A percentile compares a stretch with the other conserved stretches of the same genome.
Conservation (phyloP, 192 early-diverging fungal genomes). For the Backusella sp. region DNA sequence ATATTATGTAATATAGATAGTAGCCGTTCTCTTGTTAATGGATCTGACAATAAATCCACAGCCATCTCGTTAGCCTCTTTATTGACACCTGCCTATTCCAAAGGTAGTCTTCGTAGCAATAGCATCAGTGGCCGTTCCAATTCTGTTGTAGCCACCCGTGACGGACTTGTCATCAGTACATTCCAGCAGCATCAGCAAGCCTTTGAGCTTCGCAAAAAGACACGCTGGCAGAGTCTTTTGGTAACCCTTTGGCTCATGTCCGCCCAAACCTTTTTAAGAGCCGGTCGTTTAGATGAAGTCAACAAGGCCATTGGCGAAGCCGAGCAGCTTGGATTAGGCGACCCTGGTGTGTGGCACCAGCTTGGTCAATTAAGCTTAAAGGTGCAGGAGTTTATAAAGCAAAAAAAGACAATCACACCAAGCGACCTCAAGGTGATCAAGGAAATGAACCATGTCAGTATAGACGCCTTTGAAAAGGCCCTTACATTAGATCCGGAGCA, state of each 20-base stretch:
- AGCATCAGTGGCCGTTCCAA: conserved; percentile 1
- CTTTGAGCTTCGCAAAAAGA: conserved; percentile 10
- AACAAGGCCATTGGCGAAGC: conserved; percentile 13
- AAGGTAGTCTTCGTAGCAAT: conserved; percentile 12
- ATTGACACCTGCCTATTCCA: conserved; percentile 16
- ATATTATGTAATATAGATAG: neutral
- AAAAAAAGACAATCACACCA: neutral
- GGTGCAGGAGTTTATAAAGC: neutral
- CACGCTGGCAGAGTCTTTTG: conserved; percentile 12
- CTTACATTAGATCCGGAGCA: conserved; percentile 12
- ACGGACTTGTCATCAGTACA: conserved; percentile 6
- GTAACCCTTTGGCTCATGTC: conserved; percentile 15
- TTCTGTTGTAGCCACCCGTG: neutral
- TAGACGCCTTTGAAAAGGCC: conserved; percentile 22
- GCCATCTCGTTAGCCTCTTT: conserved; percentile 12
- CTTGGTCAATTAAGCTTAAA: conserved; percentile 31
- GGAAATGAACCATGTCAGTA: conserved; percentile 57
- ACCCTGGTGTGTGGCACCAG: conserved; percentile 36
- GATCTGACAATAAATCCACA: neutral
- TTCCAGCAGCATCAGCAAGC: conserved; percentile 10
- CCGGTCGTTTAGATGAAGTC: conserved; percentile 6
- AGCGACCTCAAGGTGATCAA: conserved; percentile 39
- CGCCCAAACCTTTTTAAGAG: conserved; percentile 1
- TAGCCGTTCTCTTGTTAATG: conserved; percentile 4
- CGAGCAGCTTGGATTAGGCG: conserved; percentile 3